Evolutionary conservation across 805 yeast species (phyloP), one percentile per base, ranked within the genome.

Genomic region (Cyberlindnera veronae): DNA sequence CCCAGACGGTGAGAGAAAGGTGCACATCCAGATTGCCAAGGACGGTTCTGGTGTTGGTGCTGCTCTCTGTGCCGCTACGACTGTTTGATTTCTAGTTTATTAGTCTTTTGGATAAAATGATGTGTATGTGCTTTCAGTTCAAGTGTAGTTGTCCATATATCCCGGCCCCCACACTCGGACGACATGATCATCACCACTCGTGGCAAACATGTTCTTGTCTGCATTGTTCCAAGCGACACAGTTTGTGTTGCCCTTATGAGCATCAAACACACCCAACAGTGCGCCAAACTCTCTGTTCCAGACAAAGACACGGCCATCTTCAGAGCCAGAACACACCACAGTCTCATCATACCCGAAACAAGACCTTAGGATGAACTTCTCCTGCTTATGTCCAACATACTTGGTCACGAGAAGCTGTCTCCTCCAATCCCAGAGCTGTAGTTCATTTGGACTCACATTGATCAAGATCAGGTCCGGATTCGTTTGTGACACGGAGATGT

Each of bases 11-110:
- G 87, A 79, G 53, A 78, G 87, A 63, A 79, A 85, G 55, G 69
- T 88, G 33, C 83, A 79, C 52, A 67, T 91, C 46, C 79, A 79
- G 48, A 81, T 90, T 50, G 93, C 97, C 22, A 86, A 87, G 62
- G 98, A 93, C 58, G 98, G 98, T 34, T 83, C 95, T 42, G 96
- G 96, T 45, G 96, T 90, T 32, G 99, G 99, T 50, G 98, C 97
- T 33, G 98, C 98, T 2, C 69, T 91, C 46, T 87, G 96, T 68
- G 97, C 59, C 9, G 34, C 44, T 13, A 48, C 49, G 18, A 23
- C 46, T 24, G 28, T 12, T 12, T 24, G 13, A 24, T n/a, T n/a
- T n/a, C n/a, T n/a, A n/a, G n/a, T n/a, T n/a, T n/a, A n/a, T n/a
- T n/a, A n/a, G n/a, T n/a, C n/a, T n/a, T n/a, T n/a, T n/a, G n/a